Conservation (phyloP, 1,139 yeast species). For the Magnusiomyces suaveolens region DNA sequence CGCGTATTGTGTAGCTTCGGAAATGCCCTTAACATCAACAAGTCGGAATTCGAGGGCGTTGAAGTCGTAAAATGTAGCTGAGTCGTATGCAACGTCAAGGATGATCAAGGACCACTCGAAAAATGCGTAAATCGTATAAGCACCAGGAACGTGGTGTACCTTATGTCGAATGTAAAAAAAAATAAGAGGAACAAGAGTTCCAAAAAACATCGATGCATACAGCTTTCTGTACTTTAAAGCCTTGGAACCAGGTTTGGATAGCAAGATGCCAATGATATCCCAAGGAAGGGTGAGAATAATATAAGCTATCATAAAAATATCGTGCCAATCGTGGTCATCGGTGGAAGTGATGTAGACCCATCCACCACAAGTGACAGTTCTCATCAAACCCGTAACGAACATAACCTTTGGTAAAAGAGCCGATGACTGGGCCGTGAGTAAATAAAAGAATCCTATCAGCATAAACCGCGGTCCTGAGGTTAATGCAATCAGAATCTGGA, state of each 20-base stretch:
- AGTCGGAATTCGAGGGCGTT: conserved; percentile 43
- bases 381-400: conserved; percentile 52
- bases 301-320: conserved; percentile 86
- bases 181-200: conserved; percentile 64
- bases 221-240: conserved; percentile 45
- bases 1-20: conserved; percentile 21
- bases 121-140: conserved; percentile 87
- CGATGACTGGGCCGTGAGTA: conserved; percentile 25
- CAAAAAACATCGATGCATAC: conserved; percentile 56
- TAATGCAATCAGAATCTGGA: conserved; percentile 59
- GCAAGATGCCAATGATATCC: conserved; percentile 55
- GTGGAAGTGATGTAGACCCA: conserved; percentile 97
- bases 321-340: conserved; percentile 95
- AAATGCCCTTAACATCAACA: conserved; percentile 32
- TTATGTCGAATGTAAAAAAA: conserved; percentile 91
- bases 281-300: conserved; percentile 86
- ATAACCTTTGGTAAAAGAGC: conserved; percentile 37
- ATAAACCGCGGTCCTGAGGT: conserved; percentile 65
- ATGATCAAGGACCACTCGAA: conserved; percentile 86
- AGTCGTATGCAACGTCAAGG: conserved; percentile 75
- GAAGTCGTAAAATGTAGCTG: conserved; percentile 69
- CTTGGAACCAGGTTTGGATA: conserved; percentile 43
- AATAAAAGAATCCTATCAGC: conserved; percentile 52
- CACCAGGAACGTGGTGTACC: conserved; percentile 81
- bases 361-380: conserved; percentile 95